A percentile compares a stretch with the other conserved stretches of the same genome.
phyloP scores from a whole-genome alignment of 2,329 filamentous ascomycete genomes.

The Xylariaceae sp. region DNA sequence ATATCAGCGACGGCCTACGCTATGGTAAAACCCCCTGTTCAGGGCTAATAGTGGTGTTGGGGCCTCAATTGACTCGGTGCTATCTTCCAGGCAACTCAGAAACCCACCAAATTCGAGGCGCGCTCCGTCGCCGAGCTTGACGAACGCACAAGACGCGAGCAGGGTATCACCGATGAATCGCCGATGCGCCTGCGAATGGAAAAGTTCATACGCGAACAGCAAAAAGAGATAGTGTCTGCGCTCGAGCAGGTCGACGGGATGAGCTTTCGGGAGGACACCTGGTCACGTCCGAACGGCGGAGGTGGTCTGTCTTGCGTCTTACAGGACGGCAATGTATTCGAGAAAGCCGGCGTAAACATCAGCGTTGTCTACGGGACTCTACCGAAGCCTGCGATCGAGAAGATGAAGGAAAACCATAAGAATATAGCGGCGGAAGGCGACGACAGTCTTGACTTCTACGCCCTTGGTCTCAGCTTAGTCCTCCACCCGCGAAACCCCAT shows the following conservation, averaged over 20 bases:
- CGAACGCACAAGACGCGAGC: constrained; percentile 72
- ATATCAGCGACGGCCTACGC: constrained; percentile 23
- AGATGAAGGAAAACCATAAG: constrained; percentile 95
- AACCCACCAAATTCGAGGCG: constrained; percentile 50
- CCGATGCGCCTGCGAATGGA: constrained; percentile 99
- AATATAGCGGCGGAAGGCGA: constrained; percentile 66
- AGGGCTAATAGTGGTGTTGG: background rate
- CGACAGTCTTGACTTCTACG: constrained; percentile 87
- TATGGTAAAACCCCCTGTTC: constrained; percentile 23
- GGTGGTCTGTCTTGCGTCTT: constrained; percentile 92
- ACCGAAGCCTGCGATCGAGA: constrained; percentile 78
- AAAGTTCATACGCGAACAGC: constrained; percentile 88
- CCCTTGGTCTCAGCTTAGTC: constrained; percentile 86
- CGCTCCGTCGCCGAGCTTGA: constrained; percentile 82
- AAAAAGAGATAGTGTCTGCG: constrained; percentile 78
- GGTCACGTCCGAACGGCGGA: constrained; percentile 82
- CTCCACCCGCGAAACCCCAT: constrained; percentile 93
- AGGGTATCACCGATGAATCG: constrained; percentile 68
- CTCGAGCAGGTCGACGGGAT: constrained; percentile 80
- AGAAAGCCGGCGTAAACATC: constrained; percentile 94
- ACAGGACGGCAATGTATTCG: constrained; percentile 94
- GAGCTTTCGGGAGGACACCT: constrained; percentile 78
- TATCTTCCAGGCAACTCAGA: constrained; percentile 38
- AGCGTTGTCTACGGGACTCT: constrained; percentile 91
- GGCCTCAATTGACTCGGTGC: constrained; percentile 22